phyloP scores from a whole-genome alignment of 768 basidiomycete species.

The Termitomyces sp. region DNA sequence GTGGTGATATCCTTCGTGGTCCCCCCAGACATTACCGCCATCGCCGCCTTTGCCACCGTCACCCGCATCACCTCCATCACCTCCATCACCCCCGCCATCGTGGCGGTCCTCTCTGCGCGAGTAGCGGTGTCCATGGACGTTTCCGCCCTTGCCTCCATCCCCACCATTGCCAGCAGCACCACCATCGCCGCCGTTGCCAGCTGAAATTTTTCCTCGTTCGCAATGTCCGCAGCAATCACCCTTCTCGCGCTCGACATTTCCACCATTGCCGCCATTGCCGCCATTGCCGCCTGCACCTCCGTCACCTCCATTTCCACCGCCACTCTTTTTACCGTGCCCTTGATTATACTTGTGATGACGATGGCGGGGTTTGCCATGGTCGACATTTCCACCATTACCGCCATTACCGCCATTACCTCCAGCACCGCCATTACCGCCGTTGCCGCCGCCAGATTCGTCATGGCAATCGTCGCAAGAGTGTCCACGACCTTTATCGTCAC shows the following conservation, averaged over 20 bases:
- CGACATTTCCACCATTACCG: neutral
- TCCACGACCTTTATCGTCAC: neutral
- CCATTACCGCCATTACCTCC: slow-evolving; percentile 7
- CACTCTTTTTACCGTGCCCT: neutral
- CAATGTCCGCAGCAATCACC: slow-evolving; percentile 1
- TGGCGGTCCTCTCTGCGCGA: neutral
- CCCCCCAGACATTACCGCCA: neutral
- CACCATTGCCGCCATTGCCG: slow-evolving; percentile 6
- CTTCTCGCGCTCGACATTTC: slow-evolving; percentile 3
- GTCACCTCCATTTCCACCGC: slow-evolving; percentile 2
- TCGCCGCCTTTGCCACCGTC: neutral
- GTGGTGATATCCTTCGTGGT: neutral
- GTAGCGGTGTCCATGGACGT: neutral
- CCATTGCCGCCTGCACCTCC: slow-evolving; percentile 8
- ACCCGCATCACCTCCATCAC: neutral
- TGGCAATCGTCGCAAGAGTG: neutral
- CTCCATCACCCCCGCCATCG: neutral
- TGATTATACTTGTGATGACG: neutral
- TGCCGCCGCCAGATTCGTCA: neutral
- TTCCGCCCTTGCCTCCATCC: slow-evolving; percentile 8
- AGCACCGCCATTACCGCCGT: neutral
- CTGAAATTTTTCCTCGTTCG: neutral
- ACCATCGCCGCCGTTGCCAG: slow-evolving; percentile 10
- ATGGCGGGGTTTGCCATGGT: neutral
- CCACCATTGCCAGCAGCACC: slow-evolving; percentile 11